Evolutionary conservation across 2,329 filamentous ascomycete genomes (phyloP).

Genomic region (Paradendryphiella salina): DNA sequence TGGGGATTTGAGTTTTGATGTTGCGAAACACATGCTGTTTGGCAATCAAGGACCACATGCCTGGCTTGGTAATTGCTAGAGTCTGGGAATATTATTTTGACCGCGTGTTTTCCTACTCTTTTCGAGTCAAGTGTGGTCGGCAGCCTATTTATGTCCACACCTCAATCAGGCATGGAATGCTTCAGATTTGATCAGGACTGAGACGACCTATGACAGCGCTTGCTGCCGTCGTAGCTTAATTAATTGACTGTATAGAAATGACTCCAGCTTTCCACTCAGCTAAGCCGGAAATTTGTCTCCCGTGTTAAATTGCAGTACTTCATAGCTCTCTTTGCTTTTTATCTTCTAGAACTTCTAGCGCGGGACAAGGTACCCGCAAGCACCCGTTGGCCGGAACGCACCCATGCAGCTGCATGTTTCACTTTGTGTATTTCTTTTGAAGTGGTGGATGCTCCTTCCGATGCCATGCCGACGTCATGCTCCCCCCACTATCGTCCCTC

Average conservation of each 20-base stretch:
- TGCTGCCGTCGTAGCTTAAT: background rate
- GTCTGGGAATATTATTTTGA: conserved; percentile 27
- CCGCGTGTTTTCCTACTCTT: conserved; percentile 14
- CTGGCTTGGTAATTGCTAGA: conserved; percentile 25
- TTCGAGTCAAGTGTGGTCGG: conserved; percentile 16
- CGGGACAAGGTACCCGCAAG: background rate
- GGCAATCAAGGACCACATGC: conserved; percentile 22
- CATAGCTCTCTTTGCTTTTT: conserved; percentile 13
- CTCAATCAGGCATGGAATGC: conserved; percentile 25
- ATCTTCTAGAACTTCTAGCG: conserved; percentile 15
- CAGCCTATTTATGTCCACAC: conserved; percentile 17
- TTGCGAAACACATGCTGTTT: conserved; percentile 44
- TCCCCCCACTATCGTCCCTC: conserved; percentile 1
- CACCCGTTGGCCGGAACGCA: conserved; percentile 5
- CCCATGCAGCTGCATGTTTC: conserved; percentile 13
- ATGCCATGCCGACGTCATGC: conserved; percentile 14
- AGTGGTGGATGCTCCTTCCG: background rate
- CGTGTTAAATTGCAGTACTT: conserved; percentile 17
- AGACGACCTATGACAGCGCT: conserved; percentile 5
- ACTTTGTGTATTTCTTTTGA: conserved; percentile 8
- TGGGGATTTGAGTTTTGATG: conserved; percentile 21
- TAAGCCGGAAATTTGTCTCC: conserved; percentile 5
- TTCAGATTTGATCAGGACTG: conserved; percentile 16
- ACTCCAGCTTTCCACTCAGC: background rate
- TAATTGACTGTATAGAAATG: conserved; percentile 1